These are phyloP conservation scores for Fomitopsis pulvina DNA, from an alignment of 768 basidiomycete genomes.

Conservation along the genomic window DNA sequence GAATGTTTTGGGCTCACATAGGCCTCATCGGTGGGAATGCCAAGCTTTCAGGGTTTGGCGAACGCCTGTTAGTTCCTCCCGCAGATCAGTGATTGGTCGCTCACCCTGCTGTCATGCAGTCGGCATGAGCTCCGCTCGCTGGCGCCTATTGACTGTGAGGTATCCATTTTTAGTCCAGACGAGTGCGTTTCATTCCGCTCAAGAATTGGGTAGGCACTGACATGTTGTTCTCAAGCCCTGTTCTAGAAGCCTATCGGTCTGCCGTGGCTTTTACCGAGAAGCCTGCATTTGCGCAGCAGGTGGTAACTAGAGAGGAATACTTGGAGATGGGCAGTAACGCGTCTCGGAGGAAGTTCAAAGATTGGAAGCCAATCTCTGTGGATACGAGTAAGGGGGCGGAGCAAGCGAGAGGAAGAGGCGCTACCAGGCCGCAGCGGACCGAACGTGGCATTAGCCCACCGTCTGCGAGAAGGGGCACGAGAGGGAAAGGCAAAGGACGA, in stretches of 20 bases:
- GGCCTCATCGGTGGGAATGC: constrained; percentile 83
- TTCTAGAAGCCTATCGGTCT: constrained; percentile 58
- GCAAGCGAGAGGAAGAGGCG: constrained; percentile 10
- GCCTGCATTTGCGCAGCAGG: constrained; percentile 41
- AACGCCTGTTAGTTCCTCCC: constrained; percentile 50
- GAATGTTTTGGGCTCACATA: constrained; percentile 95
- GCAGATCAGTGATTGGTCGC: not conserved
- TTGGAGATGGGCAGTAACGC: constrained; percentile 74
- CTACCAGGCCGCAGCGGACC: not conserved
- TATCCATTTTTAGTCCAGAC: constrained; percentile 62
- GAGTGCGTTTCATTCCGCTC: constrained; percentile 59
- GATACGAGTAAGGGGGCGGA: constrained; percentile 9
- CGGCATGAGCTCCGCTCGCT: constrained; percentile 67
- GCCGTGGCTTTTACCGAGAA: constrained; percentile 52
- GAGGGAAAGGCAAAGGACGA: constrained; percentile 15
- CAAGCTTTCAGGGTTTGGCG: constrained; percentile 65
- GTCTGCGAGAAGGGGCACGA: constrained; percentile 10
- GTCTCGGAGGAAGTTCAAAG: constrained; percentile 66
- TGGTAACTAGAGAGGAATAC: constrained; percentile 80
- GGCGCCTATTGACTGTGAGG: constrained; percentile 77
- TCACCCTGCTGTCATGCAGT: constrained; percentile 31
- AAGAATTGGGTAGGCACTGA: constrained; percentile 11
- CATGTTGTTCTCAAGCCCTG: constrained; percentile 39
- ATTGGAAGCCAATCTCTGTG: constrained; percentile 39
- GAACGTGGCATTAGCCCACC: constrained; percentile 11